These are phyloP conservation scores for Colletotrichum scovillei DNA, from an alignment of 2,329 filamentous ascomycete species.

Conservation along the genomic window DNA sequence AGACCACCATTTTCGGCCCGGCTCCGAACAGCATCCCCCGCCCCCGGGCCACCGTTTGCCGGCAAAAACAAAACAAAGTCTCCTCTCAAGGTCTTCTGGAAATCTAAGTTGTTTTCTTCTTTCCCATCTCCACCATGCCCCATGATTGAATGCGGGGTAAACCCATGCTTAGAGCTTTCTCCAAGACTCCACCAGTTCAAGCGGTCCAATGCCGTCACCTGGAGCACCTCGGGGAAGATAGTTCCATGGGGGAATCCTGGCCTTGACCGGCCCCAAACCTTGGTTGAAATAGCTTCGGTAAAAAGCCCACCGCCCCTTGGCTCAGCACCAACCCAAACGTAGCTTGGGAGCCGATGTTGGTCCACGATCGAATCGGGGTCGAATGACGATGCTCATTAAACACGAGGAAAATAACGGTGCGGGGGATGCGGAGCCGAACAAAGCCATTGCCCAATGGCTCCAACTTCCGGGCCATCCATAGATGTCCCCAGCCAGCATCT, in stretches of 20 bases:
- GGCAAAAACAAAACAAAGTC: neutral
- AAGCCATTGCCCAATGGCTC: slow-evolving; percentile 7
- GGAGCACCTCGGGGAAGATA: neutral
- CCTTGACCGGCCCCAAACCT: slow-evolving; percentile 11
- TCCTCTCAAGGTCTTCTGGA: no score
- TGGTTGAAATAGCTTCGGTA: slow-evolving; percentile 24
- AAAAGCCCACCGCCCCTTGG: slow-evolving; percentile 3
- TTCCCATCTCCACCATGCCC: slow-evolving; percentile 7
- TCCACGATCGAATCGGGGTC: neutral
- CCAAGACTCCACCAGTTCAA: slow-evolving; percentile 28
- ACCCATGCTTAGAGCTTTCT: neutral
- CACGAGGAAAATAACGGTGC: slow-evolving; percentile 5
- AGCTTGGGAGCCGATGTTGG: neutral
- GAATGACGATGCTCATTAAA: slow-evolving; percentile 20
- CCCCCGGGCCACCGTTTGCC: neutral
- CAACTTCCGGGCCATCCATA: neutral
- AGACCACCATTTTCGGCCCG: slow-evolving; percentile 8
- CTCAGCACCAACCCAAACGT: slow-evolving; percentile 4
- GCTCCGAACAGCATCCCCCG: neutral
- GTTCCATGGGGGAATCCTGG: slow-evolving; percentile 3
- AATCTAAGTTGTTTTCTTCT: neutral
- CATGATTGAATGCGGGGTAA: slow-evolving; percentile 22
- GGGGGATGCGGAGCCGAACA: slow-evolving; percentile 32
- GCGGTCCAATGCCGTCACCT: slow-evolving; percentile 32
- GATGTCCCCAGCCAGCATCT: neutral